phyloP scores from a whole-genome alignment of 2,329 filamentous ascomycete species.

The Aspergillus japonicus region DNA sequence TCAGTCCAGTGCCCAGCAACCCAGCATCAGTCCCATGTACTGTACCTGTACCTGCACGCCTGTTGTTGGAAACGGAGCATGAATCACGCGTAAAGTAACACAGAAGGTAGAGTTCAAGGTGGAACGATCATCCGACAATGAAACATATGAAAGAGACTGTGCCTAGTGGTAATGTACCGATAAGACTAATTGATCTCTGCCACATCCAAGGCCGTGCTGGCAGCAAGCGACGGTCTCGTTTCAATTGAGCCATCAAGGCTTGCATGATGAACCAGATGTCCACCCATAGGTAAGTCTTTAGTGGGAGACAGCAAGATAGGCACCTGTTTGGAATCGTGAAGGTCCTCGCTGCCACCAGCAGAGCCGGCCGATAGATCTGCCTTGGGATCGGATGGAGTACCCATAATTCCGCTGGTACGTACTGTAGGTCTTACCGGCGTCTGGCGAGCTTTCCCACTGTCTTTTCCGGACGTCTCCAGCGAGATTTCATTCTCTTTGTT shows the following conservation, averaged over 20 bases:
- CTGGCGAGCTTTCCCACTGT: constrained; percentile 18
- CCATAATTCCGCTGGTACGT: constrained; percentile 21
- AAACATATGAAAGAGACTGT: neutral
- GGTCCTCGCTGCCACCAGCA: constrained; percentile 15
- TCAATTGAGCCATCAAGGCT: constrained; percentile 22
- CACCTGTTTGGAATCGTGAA: constrained; percentile 19
- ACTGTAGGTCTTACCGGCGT: constrained; percentile 20
- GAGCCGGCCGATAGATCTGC: constrained; percentile 24
- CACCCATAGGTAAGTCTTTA: constrained; percentile 20
- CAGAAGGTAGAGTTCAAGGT: neutral
- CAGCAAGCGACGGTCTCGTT: constrained; percentile 11
- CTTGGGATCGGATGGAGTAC: constrained; percentile 25
- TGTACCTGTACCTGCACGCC: neutral
- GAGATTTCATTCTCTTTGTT: constrained; percentile 24
- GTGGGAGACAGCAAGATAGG: constrained; percentile 17
- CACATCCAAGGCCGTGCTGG: constrained; percentile 7
- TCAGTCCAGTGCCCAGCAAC: neutral
- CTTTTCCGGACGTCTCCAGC: constrained; percentile 19
- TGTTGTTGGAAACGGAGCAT: neutral
- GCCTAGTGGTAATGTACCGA: constrained; percentile 8
- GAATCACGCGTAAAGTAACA: neutral
- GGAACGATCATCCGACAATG: neutral
- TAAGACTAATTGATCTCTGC: constrained; percentile 20
- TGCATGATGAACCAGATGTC: constrained; percentile 15
- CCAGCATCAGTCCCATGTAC: neutral